These are phyloP conservation scores for Zychaea mexicana DNA, from an alignment of 371 early-diverging fungal species.

Conservation along the genomic window DNA sequence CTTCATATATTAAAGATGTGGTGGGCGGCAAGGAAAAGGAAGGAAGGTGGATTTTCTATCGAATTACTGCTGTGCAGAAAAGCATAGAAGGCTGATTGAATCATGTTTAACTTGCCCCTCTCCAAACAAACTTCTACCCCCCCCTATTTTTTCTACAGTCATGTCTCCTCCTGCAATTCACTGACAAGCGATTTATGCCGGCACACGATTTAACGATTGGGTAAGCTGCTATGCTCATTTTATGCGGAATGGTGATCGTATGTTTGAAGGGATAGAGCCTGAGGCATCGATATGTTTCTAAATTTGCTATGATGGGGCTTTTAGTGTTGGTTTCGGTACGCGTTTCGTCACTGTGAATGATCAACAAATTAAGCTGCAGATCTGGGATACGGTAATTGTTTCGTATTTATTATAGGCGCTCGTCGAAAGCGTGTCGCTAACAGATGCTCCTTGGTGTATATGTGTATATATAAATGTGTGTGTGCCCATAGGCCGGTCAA, in stretches of 20 bases:
- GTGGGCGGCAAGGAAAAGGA: not conserved
- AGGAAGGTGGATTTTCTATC: not conserved
- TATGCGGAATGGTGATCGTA: no score
- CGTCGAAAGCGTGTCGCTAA: not conserved
- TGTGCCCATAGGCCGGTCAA: conserved; percentile 76
- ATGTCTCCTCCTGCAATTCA: conserved; percentile 81
- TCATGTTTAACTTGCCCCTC: no score
- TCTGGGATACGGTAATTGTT: conserved; percentile 97
- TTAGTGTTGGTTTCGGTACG: conserved; percentile 85
- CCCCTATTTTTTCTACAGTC: conserved; percentile 49
- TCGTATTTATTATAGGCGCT: no score
- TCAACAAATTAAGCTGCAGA: conserved; percentile 92
- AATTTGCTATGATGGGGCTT: no score
- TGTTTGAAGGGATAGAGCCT: no score
- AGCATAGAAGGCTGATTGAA: no score
- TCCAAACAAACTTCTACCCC: not conserved
- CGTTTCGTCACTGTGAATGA: conserved; percentile 77
- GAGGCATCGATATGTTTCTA: no score
- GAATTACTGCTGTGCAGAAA: not conserved
- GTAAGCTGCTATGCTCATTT: conserved; percentile 27
- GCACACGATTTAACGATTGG: conserved; percentile 89
- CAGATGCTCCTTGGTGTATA: not conserved
- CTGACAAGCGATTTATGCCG: conserved; percentile 81
- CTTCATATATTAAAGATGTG: not conserved
- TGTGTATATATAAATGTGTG: not conserved